Conservation (phyloP, 352 stramenopile genomes). For the Phytopythium aichiense region DNA sequence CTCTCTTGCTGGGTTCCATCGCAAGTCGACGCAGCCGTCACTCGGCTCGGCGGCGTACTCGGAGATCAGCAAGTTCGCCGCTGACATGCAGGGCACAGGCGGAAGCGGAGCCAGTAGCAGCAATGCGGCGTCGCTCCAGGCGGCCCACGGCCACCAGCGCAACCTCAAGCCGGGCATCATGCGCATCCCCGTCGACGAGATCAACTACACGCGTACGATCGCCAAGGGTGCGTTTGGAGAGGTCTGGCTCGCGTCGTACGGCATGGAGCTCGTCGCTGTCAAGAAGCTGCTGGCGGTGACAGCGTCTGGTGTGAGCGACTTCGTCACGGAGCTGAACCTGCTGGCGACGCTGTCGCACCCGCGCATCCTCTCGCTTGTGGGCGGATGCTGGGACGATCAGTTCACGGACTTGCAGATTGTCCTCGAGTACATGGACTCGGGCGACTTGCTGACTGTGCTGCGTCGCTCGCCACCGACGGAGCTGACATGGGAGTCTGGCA, state of each 20-base stretch:
- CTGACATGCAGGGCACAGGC: slow-evolving; percentile 1
- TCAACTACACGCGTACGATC: slow-evolving; percentile 78
- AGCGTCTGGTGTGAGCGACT: slow-evolving; percentile 52
- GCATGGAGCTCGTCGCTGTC: slow-evolving; percentile 65
- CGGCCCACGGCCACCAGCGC: neutral
- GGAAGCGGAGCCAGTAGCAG: neutral
- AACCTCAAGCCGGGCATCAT: slow-evolving; percentile 43
- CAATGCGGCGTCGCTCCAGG: slow-evolving; percentile 2
- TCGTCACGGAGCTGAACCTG: slow-evolving; percentile 82
- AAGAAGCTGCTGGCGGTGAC: slow-evolving; percentile 76
- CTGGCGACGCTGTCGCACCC: slow-evolving; percentile 66
- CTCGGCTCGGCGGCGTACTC: slow-evolving; percentile 3
- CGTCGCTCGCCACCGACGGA: slow-evolving; percentile 33
- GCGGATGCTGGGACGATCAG: slow-evolving; percentile 67
- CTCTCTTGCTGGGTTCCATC: neutral
- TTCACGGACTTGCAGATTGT: slow-evolving; percentile 72
- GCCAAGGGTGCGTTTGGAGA: slow-evolving; percentile 78
- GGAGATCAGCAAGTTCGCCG: slow-evolving; percentile 8
- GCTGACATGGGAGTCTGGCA: slow-evolving; percentile 55
- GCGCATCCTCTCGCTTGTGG: slow-evolving; percentile 69
- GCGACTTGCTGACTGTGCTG: slow-evolving; percentile 62
- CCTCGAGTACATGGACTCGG: slow-evolving; percentile 79
- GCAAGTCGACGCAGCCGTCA: slow-evolving; percentile 7
- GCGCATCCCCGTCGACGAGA: slow-evolving; percentile 58
- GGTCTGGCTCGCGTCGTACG: slow-evolving; percentile 73